Percentiles rank a stretch among this genome's conserved stretches.
phyloP scores from a whole-genome alignment of 148 eudicot species.

The Suaeda aralocaspica region DNA sequence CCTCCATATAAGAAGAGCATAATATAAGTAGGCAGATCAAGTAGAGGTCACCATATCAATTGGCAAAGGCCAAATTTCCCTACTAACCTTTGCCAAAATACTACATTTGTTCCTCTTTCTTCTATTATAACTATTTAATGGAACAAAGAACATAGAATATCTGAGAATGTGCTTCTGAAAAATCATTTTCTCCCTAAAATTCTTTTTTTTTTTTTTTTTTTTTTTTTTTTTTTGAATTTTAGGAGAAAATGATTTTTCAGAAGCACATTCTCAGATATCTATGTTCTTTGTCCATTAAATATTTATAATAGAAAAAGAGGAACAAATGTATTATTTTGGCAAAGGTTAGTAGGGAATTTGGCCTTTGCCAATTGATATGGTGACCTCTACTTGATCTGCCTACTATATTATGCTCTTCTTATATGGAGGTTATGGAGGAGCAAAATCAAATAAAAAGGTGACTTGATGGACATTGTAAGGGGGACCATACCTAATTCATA shows the following conservation, averaged over 20 bases:
- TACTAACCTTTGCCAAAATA: constrained; percentile 32
- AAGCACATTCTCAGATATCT: constrained; percentile 67
- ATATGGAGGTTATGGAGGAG: constrained; percentile 20
- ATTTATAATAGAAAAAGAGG: constrained; percentile 7
- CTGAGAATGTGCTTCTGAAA: constrained; percentile 58
- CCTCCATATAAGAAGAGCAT: constrained; percentile 26
- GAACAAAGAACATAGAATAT: constrained; percentile 49
- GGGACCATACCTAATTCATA: constrained; percentile 25
- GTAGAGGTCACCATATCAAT: background rate
- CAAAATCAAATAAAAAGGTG: background rate
- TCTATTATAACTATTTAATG: constrained; percentile 28
- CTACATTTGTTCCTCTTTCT: constrained; percentile 19
- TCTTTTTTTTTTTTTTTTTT: no score
- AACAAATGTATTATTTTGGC: constrained; percentile 23
- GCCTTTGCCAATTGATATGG: constrained; percentile 15
- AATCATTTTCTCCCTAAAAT: no score
- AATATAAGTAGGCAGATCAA: constrained; percentile 13
- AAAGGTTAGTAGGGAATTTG: constrained; percentile 32
- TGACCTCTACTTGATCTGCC: constrained; percentile 3
- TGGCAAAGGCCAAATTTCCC: constrained; percentile 28
- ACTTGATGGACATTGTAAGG: constrained; percentile 10
- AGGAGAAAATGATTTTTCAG: constrained; percentile 40
- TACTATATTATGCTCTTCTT: constrained; percentile 25
- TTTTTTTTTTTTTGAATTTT: no score
- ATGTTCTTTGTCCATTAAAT: constrained; percentile 45